Evolutionary conservation across 2,329 filamentous ascomycete species (phyloP), one percentile per base, ranked within the genome.

Genomic region (Pseudocercospora cruenta): DNA sequence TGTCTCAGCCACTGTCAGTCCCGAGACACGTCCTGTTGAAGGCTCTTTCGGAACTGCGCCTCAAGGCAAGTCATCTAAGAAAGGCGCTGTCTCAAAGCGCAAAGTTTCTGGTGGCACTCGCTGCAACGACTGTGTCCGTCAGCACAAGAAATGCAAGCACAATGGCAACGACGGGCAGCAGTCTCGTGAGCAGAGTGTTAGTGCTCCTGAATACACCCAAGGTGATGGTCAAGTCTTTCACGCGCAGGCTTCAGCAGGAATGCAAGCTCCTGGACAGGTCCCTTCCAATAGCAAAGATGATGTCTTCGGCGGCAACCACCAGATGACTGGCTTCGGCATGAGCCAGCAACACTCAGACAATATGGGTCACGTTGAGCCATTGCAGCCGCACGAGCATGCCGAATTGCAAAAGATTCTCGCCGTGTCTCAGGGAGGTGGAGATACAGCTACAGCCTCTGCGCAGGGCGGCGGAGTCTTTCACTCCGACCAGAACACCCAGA

Each of bases 371-470:
- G 14, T 26, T 12, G 12, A 57, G n/a, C 22, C 53, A 33, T n/a
- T 57, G 7, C 53, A 57, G 26, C 53, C 53, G 26, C 53, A 57
- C 24, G 53, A 57, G 53, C 53, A 57, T 10, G 53, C 26, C 22
- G 53, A 57, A n/a, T 21, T 57, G 47, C 21, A 53, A 4, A 26
- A 53, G 24, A 14, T 53, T 22, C 47, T 53, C 5, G 47, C 21
- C 10, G 4, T 9, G 2, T 26, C 47, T 4, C 19, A 53, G 47
- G 21, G 3, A 19, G 47, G 8, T 26, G 21, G n/a, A n/a, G 3
- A 1, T 22, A 9, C 3, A 1, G 9, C 47, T 22, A 1, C 21
- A 24, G 21, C 47, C 16, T 8, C 47, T 53, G 24, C 47, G 24
- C 5, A 53, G 21, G 4, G 47, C 24, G 5, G 22, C 47, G 21